Evolutionary conservation across 139 green algal genomes (phyloP), one percentile per base, ranked within the genome.

Genomic region (Coelastrella sp.): DNA sequence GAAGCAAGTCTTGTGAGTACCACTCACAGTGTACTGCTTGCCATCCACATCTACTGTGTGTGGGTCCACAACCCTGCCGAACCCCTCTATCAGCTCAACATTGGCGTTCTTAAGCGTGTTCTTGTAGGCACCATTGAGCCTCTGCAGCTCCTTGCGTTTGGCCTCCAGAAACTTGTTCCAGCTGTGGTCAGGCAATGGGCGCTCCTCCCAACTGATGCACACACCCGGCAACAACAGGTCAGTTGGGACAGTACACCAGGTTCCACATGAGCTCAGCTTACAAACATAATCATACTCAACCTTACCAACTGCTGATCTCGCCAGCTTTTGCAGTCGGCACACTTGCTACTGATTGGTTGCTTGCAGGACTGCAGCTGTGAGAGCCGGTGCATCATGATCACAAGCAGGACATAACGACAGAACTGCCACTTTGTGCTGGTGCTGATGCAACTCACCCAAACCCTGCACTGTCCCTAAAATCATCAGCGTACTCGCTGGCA

Each of bases 101-200:
- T 86, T 79, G 25, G 97, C 95, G 68, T 95, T 95, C n/a, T 90
- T 91, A 8, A 99, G 92, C 6, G 97, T 97, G 89, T 95, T 97
- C 84, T 95, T 95, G 92, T 99, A 99, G 4, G 98, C 96, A 19
- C 88, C 88, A 90, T 99, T 99, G 5, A 99, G 94, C 0, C 98
- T 94, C 82, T 95, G 85, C 22, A 99, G 92, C 93, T 99, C 98
- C 87, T 98, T 97, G 59, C 94, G 94, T 96, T 99, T 98, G 72
- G 93, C 94, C 27, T 93, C 92, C 82, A 96, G 89, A 82, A 98
- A 95, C 35, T 56, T 90, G 0, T 58, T 81, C 95, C 95, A 98
- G 82, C 94, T 85, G 87, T 96, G 90, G 5, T 27, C 84, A 7
- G 92, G 95, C 75, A 89, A 9, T 5, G 20, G 7, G 0, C 80